phyloP scores from a whole-genome alignment of 305 asterid genomes.

The Petunia hybrid region DNA sequence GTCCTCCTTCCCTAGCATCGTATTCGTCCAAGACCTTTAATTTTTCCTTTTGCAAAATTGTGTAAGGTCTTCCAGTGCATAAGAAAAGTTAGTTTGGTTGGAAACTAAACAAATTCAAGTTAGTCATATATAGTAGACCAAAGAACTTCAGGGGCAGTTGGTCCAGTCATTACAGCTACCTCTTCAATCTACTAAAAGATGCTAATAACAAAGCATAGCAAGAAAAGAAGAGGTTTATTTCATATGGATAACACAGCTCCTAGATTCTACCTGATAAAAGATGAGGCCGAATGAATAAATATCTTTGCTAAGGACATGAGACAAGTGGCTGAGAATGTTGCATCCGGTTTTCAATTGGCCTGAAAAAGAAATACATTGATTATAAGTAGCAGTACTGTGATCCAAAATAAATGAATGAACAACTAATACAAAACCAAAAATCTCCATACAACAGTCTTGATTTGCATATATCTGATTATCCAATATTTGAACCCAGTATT shows the following conservation, averaged over 20 bases:
- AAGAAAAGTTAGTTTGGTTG: too few relatives aligned
- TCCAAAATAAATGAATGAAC: neutral
- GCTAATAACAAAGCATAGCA: neutral
- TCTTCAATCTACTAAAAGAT: neutral
- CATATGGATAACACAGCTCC: neutral
- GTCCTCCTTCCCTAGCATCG: too few relatives aligned
- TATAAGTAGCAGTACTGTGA: neutral
- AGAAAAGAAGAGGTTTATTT: conserved; percentile 8
- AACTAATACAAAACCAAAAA: conserved; percentile 1
- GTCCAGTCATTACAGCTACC: neutral
- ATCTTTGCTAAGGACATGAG: conserved; percentile 53
- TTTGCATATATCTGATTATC: conserved; percentile 56
- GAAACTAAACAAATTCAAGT: neutral
- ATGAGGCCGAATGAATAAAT: conserved; percentile 58
- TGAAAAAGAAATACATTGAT: conserved; percentile 35
- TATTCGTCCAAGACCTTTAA: too few relatives aligned
- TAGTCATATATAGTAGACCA: neutral
- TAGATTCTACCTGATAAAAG: conserved; percentile 53
- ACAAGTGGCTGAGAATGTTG: conserved; percentile 31
- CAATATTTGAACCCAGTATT: conserved; percentile 73
- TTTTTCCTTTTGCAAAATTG: too few relatives aligned
- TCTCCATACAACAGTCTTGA: conserved; percentile 51
- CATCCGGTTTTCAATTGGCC: conserved; percentile 46
- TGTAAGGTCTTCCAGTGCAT: too few relatives aligned
- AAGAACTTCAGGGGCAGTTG: conserved; percentile 4